Conservation (phyloP, 2,329 filamentous ascomycete species). For the Neobulgaria alba region DNA sequence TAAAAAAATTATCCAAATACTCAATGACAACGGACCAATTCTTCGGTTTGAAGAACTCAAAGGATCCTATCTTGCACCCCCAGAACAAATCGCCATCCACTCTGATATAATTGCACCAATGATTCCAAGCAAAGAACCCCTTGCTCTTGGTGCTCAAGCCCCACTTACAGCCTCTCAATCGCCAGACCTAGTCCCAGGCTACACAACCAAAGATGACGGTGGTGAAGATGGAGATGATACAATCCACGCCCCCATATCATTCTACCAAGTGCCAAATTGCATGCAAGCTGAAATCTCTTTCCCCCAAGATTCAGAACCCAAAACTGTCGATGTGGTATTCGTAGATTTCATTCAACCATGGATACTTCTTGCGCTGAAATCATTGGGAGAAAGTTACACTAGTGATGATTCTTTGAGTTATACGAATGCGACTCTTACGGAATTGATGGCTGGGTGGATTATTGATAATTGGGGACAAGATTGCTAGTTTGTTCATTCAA, state of each 20-base stretch:
- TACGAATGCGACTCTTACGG: slow-evolving; percentile 44
- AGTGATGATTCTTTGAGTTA: slow-evolving; percentile 42
- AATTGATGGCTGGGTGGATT: slow-evolving; percentile 49
- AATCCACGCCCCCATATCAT: slow-evolving; percentile 63
- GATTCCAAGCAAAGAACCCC: slow-evolving; percentile 1
- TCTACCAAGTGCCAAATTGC: slow-evolving; percentile 75
- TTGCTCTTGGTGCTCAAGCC: slow-evolving; percentile 27
- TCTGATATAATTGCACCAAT: slow-evolving; percentile 12
- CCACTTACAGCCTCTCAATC: slow-evolving; percentile 23
- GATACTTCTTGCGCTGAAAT: slow-evolving; percentile 65
- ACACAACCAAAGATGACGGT: slow-evolving; percentile 81
- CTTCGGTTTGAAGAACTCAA: slow-evolving; percentile 23
- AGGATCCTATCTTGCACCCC: slow-evolving; percentile 22
- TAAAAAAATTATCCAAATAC: slow-evolving; percentile 52
- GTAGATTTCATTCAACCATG: slow-evolving; percentile 84
- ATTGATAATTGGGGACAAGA: slow-evolving; percentile 43
- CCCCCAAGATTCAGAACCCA: slow-evolving; percentile 45
- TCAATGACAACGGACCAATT: slow-evolving; percentile 48
- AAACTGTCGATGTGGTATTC: slow-evolving; percentile 79
- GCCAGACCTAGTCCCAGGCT: slow-evolving; percentile 53
- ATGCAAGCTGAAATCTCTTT: slow-evolving; percentile 64
- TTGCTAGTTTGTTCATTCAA: slow-evolving; percentile 19
- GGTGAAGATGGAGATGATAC: slow-evolving; percentile 87
- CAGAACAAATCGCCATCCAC: slow-evolving; percentile 24
- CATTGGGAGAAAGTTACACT: slow-evolving; percentile 43